A percentile compares a stretch with the other conserved stretches of the same genome.
Conservation (phyloP, 805 yeast species). For the Starmerella roubikii region DNA sequence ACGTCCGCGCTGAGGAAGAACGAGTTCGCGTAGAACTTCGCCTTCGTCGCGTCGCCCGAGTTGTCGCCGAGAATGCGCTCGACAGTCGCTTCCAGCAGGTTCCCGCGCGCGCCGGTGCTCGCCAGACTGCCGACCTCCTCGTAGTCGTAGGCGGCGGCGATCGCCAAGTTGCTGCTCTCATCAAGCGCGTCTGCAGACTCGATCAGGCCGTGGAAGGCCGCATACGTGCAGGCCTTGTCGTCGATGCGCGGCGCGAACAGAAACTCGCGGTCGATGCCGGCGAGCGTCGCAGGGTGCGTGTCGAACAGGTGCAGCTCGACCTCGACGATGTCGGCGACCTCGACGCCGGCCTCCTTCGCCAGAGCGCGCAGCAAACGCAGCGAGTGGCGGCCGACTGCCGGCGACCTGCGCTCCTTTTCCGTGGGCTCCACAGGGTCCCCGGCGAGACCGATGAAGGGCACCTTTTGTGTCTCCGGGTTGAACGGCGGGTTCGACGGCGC, state of each 20-base stretch:
- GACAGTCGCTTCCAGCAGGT: conserved; percentile 51
- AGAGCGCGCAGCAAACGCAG: conserved; percentile 54
- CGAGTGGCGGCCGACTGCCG: conserved; percentile 56
- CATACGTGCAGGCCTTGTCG: conserved; percentile 68
- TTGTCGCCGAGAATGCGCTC: conserved; percentile 31
- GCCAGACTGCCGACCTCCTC: conserved; percentile 77
- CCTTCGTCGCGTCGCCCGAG: conserved; percentile 25
- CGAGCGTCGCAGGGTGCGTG: conserved; percentile 63
- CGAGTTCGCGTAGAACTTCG: conserved; percentile 51
- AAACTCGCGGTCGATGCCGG: conserved; percentile 67
- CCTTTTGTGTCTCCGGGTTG: conserved; percentile 66
- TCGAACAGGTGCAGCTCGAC: conserved; percentile 71
- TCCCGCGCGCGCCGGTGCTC: conserved; percentile 74
- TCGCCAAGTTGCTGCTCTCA: conserved; percentile 26
- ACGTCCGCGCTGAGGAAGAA: conserved; percentile 76
- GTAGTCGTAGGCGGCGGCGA: conserved; percentile 59
- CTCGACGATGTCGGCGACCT: conserved; percentile 49
- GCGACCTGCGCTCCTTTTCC: conserved; percentile 52
- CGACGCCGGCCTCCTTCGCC: conserved; percentile 44
- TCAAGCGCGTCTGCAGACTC: conserved; percentile 31
- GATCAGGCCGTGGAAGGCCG: conserved; percentile 51
- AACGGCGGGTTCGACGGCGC: conserved; percentile 53
- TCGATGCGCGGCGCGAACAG: conserved; percentile 73
- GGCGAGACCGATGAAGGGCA: conserved; percentile 60
- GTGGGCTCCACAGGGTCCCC: conserved; percentile 31